A percentile compares a stretch with the other conserved stretches of the same genome.
Conservation (phyloP, 2,329 filamentous ascomycete species). For the Cladophialophora chaetospira region DNA sequence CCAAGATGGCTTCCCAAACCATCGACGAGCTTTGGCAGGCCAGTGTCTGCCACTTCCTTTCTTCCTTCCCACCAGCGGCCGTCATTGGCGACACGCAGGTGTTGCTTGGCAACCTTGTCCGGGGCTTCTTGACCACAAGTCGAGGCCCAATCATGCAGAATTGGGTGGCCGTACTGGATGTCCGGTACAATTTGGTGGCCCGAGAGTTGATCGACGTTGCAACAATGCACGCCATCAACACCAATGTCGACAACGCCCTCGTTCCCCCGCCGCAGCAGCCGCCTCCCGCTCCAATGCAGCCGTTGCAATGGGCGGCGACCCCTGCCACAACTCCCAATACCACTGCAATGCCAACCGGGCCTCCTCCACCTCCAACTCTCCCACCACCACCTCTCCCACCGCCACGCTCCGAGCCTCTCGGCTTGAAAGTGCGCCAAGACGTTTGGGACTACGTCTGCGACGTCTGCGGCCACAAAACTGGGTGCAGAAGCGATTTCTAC, state of each 20-base stretch:
- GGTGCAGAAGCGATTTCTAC: background rate
- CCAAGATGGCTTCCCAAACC: too few species aligned
- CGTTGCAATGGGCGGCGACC: background rate
- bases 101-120: background rate
- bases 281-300: background rate
- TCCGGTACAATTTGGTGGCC: background rate
- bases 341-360: background rate
- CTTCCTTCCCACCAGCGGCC: too few species aligned
- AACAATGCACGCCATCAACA: background rate
- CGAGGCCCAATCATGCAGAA: background rate
- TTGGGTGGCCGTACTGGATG: background rate
- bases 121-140: background rate
- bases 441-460: conserved; percentile 1
- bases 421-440: background rate
- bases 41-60: too few species aligned
- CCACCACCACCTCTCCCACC: background rate
- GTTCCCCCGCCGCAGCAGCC: background rate
- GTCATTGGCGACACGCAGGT: too few species aligned
- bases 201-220: background rate
- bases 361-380: background rate
- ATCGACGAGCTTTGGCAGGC: too few species aligned
- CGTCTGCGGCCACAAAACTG: background rate
- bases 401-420: background rate
- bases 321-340: background rate
- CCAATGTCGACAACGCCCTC: background rate